phyloP scores from a whole-genome alignment of 2,329 filamentous ascomycete species.

The Cladophialophora psammophila region DNA sequence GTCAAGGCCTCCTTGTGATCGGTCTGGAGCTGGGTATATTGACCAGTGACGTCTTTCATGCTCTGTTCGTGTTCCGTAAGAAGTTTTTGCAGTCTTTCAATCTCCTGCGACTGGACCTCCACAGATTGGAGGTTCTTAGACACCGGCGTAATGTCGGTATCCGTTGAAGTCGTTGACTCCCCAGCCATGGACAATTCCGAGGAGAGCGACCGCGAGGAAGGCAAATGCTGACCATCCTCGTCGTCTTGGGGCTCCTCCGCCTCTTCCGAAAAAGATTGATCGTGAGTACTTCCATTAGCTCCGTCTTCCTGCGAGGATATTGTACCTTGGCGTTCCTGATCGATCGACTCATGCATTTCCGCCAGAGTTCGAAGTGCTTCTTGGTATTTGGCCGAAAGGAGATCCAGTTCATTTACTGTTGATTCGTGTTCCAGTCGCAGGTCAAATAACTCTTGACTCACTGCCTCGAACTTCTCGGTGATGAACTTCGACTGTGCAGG shows the following conservation, averaged over 20 bases:
- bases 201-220: slow-evolving; percentile 88
- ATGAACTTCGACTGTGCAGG: slow-evolving; percentile 85
- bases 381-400: slow-evolving; percentile 87
- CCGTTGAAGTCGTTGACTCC: slow-evolving; percentile 73
- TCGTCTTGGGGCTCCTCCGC: slow-evolving; percentile 66
- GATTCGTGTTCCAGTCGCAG: slow-evolving; percentile 89
- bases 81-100: slow-evolving; percentile 73
- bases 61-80: slow-evolving; percentile 79
- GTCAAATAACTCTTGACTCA: slow-evolving; percentile 90
- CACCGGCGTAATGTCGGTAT: slow-evolving; percentile 45
- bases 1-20: slow-evolving; percentile 83
- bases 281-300: slow-evolving; percentile 58
- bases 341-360: slow-evolving; percentile 82
- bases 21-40: slow-evolving; percentile 82
- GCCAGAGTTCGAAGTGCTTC: slow-evolving; percentile 82
- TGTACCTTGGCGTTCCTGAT: slow-evolving; percentile 72
- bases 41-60: slow-evolving; percentile 74
- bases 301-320: slow-evolving; percentile 51
- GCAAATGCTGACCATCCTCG: slow-evolving; percentile 71
- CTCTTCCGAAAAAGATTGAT: slow-evolving; percentile 85
- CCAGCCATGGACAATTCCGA: slow-evolving; percentile 90
- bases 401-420: slow-evolving; percentile 80
- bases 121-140: slow-evolving; percentile 31
- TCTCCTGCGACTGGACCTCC: slow-evolving; percentile 61
- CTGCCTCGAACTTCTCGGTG: slow-evolving; percentile 87